Conservation (phyloP, 2,329 filamentous ascomycete species). For the Aspergillus eucalypticola region DNA sequence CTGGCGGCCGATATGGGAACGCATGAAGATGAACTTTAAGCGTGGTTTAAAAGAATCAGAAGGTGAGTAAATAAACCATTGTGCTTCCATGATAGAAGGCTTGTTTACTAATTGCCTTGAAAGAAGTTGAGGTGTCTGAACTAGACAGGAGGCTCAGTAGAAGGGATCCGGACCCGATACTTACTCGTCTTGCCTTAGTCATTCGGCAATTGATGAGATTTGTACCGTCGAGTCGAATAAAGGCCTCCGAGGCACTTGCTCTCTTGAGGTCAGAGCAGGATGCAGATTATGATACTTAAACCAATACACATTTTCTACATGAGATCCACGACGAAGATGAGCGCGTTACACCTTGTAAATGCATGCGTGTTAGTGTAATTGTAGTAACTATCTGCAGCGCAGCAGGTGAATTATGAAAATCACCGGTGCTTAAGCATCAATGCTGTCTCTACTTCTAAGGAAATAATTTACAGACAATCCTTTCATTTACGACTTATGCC, state of each 20-base stretch:
- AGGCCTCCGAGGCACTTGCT: constrained; percentile 21
- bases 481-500: too few species aligned
- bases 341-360: too few species aligned
- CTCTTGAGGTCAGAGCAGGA: not conserved
- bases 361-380: too few species aligned
- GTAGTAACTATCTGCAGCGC: too few species aligned
- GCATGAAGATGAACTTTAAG: constrained; percentile 11
- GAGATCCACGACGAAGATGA: too few species aligned
- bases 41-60: constrained; percentile 6
- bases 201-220: constrained; percentile 26
- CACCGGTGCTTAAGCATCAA: too few species aligned
- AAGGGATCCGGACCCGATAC: constrained; percentile 14
- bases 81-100: not conserved
- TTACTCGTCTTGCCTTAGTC: constrained; percentile 19
- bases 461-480: too few species aligned
- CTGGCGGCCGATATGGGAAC: constrained; percentile 23
- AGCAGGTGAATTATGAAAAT: too few species aligned
- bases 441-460: too few species aligned
- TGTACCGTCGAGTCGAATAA: constrained; percentile 23
- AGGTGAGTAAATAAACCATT: constrained; percentile 15
- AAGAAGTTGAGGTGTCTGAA: not conserved
- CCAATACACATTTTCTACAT: too few species aligned
- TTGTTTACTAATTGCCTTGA: too few species aligned
- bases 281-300: too few species aligned
- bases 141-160: constrained; percentile 21